Evolutionary conservation across 2,329 filamentous ascomycete species (phyloP).

Genomic region (Calonectria naviculata): DNA sequence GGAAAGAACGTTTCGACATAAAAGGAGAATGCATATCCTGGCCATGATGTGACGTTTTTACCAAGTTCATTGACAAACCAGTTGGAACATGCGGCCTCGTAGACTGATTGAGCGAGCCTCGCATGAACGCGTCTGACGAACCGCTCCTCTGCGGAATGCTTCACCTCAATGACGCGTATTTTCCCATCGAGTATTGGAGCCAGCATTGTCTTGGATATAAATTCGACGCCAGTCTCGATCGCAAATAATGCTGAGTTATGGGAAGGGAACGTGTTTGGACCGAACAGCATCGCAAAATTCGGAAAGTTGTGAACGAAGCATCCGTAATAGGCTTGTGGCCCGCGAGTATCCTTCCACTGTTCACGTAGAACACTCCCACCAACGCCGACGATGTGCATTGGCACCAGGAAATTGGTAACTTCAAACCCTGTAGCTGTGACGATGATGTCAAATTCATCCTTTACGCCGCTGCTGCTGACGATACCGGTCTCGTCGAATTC

Average conservation of each 20-base stretch:
- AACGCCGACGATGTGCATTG: slow-evolving; percentile 39
- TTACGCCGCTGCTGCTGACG: slow-evolving; percentile 6
- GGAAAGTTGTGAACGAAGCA: slow-evolving; percentile 43
- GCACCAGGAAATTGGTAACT: slow-evolving; percentile 37
- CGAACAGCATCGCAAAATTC: slow-evolving; percentile 35
- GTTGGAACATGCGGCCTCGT: slow-evolving; percentile 9
- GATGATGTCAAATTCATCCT: slow-evolving; percentile 24
- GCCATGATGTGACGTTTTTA: slow-evolving; percentile 13
- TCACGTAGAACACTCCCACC: slow-evolving; percentile 35
- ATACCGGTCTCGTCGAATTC: slow-evolving; percentile 14
- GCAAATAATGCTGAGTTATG: slow-evolving; percentile 18
- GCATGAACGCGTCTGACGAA: neutral
- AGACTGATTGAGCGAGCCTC: neutral
- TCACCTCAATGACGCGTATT: neutral
- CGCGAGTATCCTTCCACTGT: slow-evolving; percentile 38
- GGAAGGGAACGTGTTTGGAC: slow-evolving; percentile 11
- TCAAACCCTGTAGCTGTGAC: slow-evolving; percentile 37
- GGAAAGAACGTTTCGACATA: slow-evolving; percentile 7
- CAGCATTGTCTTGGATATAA: slow-evolving; percentile 6
- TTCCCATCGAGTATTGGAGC: neutral
- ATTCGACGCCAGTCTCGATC: slow-evolving; percentile 1
- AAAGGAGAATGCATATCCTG: slow-evolving; percentile 5
- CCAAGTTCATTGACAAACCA: slow-evolving; percentile 11
- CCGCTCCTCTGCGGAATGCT: slow-evolving; percentile 7
- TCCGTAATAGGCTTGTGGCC: slow-evolving; percentile 43